Evolutionary conservation across 176 grass and related monocot species (phyloP), one percentile per base, ranked within the genome.

Genomic region (Raddia distichophylla): DNA sequence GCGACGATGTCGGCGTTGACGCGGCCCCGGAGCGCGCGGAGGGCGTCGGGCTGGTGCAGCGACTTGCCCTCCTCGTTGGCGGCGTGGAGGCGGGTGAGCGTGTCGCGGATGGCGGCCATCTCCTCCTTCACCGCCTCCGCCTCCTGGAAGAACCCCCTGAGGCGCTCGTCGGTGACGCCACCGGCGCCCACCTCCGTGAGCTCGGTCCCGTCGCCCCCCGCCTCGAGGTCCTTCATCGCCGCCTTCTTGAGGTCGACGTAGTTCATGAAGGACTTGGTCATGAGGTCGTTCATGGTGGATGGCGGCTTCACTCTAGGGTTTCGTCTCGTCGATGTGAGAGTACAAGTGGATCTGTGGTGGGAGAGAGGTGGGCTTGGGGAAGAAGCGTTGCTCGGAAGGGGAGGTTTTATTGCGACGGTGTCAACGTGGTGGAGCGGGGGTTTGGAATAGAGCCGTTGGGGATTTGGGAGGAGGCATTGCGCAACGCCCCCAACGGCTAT

Each of bases 211-310:
- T 75, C 84, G 8, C 16, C 69, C 0, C 88, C 95, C 14, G 90
- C 83, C 81, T 99, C 93, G 12, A 95, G 90, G 47, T 99, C 96
- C 82, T 93, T 99, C 63, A 91, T 84, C 61, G 91, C 96, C 77
- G 87, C 93, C 85, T 99, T 99, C 96, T 99, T 99, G 67, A 99
- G 93, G 78, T 99, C 93, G 67, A 91, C 93, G 67, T 99, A 99
- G 87, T 89, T 99, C 90, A 93, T 86, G 96, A 99, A 99, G 52
- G 96, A 99, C 83, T 95, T 99, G 84, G 96, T 99, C 86, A 99
- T 99, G 74, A 99, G 93, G 82, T 99, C 89, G 75, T 99, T 99
- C 96, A 99, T 94, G 83, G 74, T 16, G 65, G n/a, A n/a, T n/a
- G n/a, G n/a, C n/a, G 45, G 86, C 14, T 81, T 52, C 5, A 50